A percentile compares a stretch with the other conserved stretches of the same genome.
Conservation (phyloP, 805 yeast genomes). For the Yarrowia divulgata region DNA sequence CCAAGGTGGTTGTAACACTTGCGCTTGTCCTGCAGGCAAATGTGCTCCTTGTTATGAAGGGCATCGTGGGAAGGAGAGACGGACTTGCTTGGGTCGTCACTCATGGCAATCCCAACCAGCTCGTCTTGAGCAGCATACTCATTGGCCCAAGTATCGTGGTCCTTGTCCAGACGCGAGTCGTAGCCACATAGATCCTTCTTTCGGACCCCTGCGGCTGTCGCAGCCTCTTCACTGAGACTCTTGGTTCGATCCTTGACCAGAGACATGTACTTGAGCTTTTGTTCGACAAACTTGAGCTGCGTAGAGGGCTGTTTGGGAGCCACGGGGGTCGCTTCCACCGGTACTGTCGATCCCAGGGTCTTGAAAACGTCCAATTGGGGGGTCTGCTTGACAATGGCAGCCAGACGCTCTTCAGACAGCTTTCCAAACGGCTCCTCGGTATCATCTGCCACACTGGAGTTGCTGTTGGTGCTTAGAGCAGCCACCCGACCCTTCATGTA, state of each 20-base stretch:
- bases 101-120: background rate
- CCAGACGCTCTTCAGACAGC: constrained; percentile 40
- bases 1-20: constrained; percentile 37
- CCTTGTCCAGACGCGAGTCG: constrained; percentile 21
- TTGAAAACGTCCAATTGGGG: constrained; percentile 35
- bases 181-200: constrained; percentile 46
- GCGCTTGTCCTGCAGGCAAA: constrained; percentile 31
- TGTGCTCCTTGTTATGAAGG: constrained; percentile 21
- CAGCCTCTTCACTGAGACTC: constrained; percentile 43
- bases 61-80: constrained; percentile 5
- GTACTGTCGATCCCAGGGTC: constrained; percentile 37
- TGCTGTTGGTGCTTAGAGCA: constrained; percentile 16
- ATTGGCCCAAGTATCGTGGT: background rate
- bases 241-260: constrained; percentile 44
- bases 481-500: constrained; percentile 46
- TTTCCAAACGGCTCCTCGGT: constrained; percentile 39
- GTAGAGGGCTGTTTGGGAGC: constrained; percentile 26
- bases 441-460: constrained; percentile 16
- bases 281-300: constrained; percentile 38
- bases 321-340: constrained; percentile 12
- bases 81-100: background rate
- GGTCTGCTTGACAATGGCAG: constrained; percentile 39
- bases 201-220: constrained; percentile 43
- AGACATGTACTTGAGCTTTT: constrained; percentile 40
- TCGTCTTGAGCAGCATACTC: constrained; percentile 15